Base-by-base conservation (phyloP, 2,329 filamentous ascomycete species). In the Bipolaris oryzae region DNA sequence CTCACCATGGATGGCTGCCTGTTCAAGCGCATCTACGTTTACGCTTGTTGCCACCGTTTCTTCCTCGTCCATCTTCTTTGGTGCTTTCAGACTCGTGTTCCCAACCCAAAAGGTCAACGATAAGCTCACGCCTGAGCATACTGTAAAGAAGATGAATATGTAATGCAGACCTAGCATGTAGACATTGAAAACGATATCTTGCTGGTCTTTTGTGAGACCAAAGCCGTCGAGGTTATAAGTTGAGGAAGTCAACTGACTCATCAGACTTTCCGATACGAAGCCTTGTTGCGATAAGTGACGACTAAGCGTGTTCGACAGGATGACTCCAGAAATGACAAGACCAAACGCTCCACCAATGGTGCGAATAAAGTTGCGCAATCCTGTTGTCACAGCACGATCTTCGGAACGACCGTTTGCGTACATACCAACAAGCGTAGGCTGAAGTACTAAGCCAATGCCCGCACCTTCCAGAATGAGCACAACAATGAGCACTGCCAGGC, bases 291-390 rank as follows among this genome's bases (percentile, higher is more conserved):
- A 51, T 4, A 68, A 50, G 6, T 59, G 25, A 20, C 44, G 35
- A 10, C 58, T 60, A 1, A 67, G 59, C 5, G 62, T 62, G n/a
- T 64, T 67, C 9, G 63, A 60, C 15, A 67, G 53, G 9, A 65
- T 58, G 7, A 59, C 58, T 5, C 60, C 62, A 39, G 61, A 63
- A n/a, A 87, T 74, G 0, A 84, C 85, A 0, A 88, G 77, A 0
- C 86, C 85, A n/a, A 81, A 78, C 0, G 85, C 78, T 21, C 85
- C 86, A 7, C 86, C 86, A 2, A 85, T 75, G 39, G 81, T 83
- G 7, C 87, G 82, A 60, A 87, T 79, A 67, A 88, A 88, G 63
- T 89, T 89, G 2, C 86, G 79, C 49, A 83, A 80, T 2, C 83
- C 84, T 31, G 87, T 87, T 21, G 87, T 81, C 1, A 88, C 83